Evolutionary conservation across 2,329 filamentous ascomycete species (phyloP).

Genomic region (Cercospora sojina): DNA sequence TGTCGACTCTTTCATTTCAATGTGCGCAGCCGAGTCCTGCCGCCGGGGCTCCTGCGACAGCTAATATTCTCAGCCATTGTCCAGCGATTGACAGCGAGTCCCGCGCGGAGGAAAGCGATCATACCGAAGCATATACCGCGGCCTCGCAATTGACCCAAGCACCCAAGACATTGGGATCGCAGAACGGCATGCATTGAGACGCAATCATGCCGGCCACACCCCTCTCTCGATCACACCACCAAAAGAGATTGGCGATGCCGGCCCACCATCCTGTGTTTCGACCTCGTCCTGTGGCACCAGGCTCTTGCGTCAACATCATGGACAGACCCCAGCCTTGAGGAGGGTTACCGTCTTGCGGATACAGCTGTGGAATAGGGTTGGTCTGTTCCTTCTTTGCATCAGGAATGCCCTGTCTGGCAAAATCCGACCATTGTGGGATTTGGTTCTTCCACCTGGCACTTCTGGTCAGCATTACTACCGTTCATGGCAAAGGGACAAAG

Average conservation of each 20-base stretch:
- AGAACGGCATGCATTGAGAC: constrained; percentile 41
- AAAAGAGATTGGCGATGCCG: constrained; percentile 41
- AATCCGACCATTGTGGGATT: constrained; percentile 39
- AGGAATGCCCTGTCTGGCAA: constrained; percentile 36
- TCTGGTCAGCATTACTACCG: constrained; percentile 50
- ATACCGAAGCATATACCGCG: constrained; percentile 16
- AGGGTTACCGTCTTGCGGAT: constrained; percentile 41
- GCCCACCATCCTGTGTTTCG: constrained; percentile 40
- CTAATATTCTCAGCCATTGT: constrained; percentile 8
- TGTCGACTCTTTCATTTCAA: neutral
- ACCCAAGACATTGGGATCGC: constrained; percentile 32
- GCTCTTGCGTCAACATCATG: constrained; percentile 39
- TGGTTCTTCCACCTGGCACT: constrained; percentile 60
- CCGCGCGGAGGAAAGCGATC: neutral
- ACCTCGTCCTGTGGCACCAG: constrained; percentile 39
- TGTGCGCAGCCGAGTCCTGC: neutral
- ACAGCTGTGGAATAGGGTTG: constrained; percentile 44
- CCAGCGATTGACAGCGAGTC: neutral
- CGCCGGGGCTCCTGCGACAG: constrained; percentile 1
- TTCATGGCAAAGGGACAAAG: constrained; percentile 43
- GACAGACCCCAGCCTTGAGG: constrained; percentile 65
- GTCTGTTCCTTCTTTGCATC: constrained; percentile 38
- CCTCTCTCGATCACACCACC: constrained; percentile 41
- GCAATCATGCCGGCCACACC: constrained; percentile 43
- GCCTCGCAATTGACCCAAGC: constrained; percentile 18